phyloP scores from a whole-genome alignment of 2,329 filamentous ascomycete species.

The Botryosphaeria dothidea region DNA sequence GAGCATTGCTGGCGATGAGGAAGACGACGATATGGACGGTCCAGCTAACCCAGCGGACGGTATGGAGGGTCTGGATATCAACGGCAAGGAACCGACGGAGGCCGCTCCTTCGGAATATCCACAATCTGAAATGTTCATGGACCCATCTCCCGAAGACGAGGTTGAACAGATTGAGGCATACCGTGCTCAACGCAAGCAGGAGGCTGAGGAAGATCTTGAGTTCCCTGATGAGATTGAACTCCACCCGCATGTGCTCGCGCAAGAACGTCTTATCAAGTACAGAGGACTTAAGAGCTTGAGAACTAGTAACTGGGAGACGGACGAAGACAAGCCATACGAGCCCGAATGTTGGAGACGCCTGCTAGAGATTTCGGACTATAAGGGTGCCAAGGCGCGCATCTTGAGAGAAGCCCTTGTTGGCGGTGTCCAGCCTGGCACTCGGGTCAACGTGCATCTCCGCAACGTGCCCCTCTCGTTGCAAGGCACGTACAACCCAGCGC shows the following conservation, averaged over 20 bases:
- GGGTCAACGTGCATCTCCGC: constrained; percentile 76
- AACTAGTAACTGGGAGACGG: constrained; percentile 83
- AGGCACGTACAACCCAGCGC: constrained; percentile 53
- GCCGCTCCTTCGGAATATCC: constrained; percentile 84
- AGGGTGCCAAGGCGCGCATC: constrained; percentile 73
- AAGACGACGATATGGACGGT: constrained; percentile 51
- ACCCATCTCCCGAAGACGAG: constrained; percentile 78
- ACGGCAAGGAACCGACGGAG: constrained; percentile 67
- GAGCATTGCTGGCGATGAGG: constrained; percentile 55
- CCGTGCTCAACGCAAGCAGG: constrained; percentile 72
- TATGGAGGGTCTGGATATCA: constrained; percentile 61
- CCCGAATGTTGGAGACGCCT: constrained; percentile 88
- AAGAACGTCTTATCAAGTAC: constrained; percentile 83
- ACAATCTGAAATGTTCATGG: constrained; percentile 88
- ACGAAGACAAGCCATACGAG: constrained; percentile 82
- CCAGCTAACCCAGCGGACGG: constrained; percentile 77
- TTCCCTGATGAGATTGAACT: constrained; percentile 98
- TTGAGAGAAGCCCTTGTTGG: constrained; percentile 84
- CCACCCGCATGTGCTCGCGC: constrained; percentile 79
- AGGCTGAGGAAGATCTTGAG: constrained; percentile 86
- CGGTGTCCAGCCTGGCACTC: constrained; percentile 79
- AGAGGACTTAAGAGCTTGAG: constrained; percentile 89
- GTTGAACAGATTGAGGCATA: constrained; percentile 80
- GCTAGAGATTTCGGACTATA: constrained; percentile 87
- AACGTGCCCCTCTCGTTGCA: constrained; percentile 58